A percentile compares a stretch with the other conserved stretches of the same genome.
Conservation (phyloP, 495 filamentous ascomycete species). For the Lepraria neglecta region DNA sequence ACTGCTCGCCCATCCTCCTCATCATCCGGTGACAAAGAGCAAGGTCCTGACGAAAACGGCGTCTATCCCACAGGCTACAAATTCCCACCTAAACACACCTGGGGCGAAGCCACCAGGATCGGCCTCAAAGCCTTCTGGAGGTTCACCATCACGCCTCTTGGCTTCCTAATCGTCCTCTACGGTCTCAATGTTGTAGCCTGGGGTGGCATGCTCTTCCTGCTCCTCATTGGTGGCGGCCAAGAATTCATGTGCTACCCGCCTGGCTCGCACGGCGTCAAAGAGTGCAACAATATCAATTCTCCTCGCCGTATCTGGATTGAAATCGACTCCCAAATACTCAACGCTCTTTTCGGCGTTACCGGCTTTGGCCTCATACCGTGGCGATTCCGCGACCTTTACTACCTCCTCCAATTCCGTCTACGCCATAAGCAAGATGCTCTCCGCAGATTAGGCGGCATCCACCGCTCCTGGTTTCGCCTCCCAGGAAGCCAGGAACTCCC, state of each 20-base stretch:
- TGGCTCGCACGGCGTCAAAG: conserved; percentile 30
- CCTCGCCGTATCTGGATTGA: conserved; percentile 76
- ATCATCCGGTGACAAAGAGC: conserved; percentile 10
- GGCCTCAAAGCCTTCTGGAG: conserved; percentile 45
- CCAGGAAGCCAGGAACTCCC: conserved; percentile 42
- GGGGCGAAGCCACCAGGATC: conserved; percentile 47
- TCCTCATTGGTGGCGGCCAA: conserved; percentile 61
- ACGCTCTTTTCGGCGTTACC: conserved; percentile 78
- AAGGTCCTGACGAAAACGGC: conserved; percentile 28
- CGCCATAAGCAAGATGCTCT: conserved; percentile 47
- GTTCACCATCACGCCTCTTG: conserved; percentile 60
- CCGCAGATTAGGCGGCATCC: conserved; percentile 56
- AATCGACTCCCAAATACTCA: conserved; percentile 77
- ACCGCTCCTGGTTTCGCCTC: conserved; percentile 65
- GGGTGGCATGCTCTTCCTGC: conserved; percentile 85
- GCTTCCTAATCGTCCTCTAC: conserved; percentile 71
- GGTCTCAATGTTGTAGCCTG: conserved; percentile 76
- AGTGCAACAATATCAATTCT: conserved; percentile 66
- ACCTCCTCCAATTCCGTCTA: conserved; percentile 57
- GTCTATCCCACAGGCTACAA: conserved; percentile 57
- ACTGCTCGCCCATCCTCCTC: conserved; percentile 15
- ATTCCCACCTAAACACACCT: conserved; percentile 61
- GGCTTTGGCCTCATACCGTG: conserved; percentile 80
- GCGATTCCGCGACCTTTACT: conserved; percentile 75
- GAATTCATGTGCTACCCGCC: conserved; percentile 70